Percentiles rank a stretch among this genome's conserved stretches.
Evolutionary conservation across 441 rosid genomes (phyloP).

Genomic region (Adansonia rubrostipa): DNA sequence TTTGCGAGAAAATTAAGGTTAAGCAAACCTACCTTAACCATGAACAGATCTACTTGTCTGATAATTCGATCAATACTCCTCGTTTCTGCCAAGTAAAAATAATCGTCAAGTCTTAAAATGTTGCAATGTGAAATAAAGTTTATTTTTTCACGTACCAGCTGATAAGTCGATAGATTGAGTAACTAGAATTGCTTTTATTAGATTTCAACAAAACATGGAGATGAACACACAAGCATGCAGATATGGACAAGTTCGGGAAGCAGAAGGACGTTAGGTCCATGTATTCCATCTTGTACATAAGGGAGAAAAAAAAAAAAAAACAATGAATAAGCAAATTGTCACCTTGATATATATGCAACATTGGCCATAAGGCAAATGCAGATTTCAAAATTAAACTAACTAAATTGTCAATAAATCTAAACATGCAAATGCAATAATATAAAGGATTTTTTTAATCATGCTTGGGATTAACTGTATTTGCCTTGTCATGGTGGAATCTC

Average conservation of each 20-base stretch:
- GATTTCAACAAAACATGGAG: background rate
- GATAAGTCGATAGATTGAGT: background rate
- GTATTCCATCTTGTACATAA: constrained; percentile 16
- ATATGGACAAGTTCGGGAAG: background rate
- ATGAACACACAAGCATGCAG: background rate
- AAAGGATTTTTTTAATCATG: constrained; percentile 32
- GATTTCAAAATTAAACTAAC: constrained; percentile 6
- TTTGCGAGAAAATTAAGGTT: too few species aligned
- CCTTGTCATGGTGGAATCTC: constrained; percentile 63
- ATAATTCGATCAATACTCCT: too few species aligned
- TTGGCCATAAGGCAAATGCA: constrained; percentile 18
- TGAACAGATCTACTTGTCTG: too few species aligned
- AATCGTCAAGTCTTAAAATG: too few species aligned
- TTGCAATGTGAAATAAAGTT: too few species aligned
- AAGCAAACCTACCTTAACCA: too few species aligned
- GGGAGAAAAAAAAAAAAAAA: constrained; percentile 16
- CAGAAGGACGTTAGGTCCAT: constrained; percentile 7
- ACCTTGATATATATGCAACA: constrained; percentile 31
- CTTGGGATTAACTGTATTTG: constrained; percentile 37
- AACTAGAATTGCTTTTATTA: background rate
- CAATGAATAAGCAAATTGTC: constrained; percentile 48
- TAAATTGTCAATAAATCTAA: background rate
- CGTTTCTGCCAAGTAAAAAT: too few species aligned
- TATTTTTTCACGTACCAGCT: background rate
- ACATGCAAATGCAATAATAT: constrained; percentile 28